phyloP scores from a whole-genome alignment of 345 rosid species.

The Microcos paniculata region DNA sequence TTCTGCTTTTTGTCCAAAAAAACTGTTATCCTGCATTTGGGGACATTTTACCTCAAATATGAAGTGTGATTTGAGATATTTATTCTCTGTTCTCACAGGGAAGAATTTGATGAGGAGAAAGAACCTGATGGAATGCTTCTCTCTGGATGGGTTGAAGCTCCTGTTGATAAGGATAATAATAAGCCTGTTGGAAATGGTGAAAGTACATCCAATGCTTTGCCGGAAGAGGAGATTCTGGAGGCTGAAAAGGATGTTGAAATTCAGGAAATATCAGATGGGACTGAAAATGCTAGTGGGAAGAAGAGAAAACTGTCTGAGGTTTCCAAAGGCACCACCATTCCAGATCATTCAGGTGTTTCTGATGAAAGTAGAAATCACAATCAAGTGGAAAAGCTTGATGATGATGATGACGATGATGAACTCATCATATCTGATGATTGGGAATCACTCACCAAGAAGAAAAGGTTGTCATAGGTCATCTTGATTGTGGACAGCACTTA shows the following conservation, averaged over 20 bases:
- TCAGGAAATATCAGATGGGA: conserved; percentile 37
- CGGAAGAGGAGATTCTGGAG: conserved; percentile 19
- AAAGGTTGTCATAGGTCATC: conserved; percentile 38
- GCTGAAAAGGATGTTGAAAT: conserved; percentile 21
- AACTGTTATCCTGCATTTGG: not conserved
- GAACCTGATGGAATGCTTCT: conserved; percentile 98
- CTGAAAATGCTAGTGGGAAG: conserved; percentile 35
- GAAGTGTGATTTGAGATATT: not conserved
- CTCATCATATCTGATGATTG: conserved; percentile 39
- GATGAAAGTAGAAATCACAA: conserved; percentile 32
- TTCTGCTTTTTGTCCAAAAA: not conserved
- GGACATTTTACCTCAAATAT: not conserved
- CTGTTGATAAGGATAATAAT: conserved; percentile 39
- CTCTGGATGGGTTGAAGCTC: conserved; percentile 77
- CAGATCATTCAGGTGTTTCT: conserved; percentile 20
- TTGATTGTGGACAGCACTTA: conserved; percentile 21
- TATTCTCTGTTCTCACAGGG: conserved; percentile 42
- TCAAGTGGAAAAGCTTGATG: conserved; percentile 51
- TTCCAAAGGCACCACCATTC: conserved; percentile 9
- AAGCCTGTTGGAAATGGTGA: conserved; percentile 48
- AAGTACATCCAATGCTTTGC: conserved; percentile 47
- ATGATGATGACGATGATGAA: conserved; percentile 52
- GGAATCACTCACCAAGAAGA: conserved; percentile 42
- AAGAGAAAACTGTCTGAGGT: conserved; percentile 56
- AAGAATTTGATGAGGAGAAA: conserved; percentile 89